Evolutionary conservation across 2,329 filamentous ascomycete genomes (phyloP).

Genomic region (Colletotrichum ledebouriae): DNA sequence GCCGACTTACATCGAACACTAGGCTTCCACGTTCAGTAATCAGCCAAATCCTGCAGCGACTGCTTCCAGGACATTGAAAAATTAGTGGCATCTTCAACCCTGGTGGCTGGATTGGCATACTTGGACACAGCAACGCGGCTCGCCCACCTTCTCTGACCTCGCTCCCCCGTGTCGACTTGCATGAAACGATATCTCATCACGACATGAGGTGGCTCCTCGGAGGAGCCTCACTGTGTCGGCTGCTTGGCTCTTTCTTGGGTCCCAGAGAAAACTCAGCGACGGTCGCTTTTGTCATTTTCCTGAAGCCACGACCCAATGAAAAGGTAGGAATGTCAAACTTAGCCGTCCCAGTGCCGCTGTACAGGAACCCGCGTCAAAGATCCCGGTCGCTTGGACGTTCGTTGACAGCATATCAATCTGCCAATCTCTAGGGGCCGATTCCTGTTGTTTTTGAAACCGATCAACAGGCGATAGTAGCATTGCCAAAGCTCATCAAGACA

Average conservation of each 20-base stretch:
- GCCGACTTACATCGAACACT: background rate
- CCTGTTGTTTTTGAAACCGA: background rate
- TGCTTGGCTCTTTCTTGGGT: background rate
- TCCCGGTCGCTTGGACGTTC: background rate
- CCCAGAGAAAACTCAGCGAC: background rate
- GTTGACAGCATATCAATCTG: constrained; percentile 1
- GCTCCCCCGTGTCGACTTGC: background rate
- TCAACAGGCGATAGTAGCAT: background rate
- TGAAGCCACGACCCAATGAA: background rate
- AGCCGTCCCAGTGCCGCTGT: background rate
- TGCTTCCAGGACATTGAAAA: background rate
- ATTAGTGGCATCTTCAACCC: background rate
- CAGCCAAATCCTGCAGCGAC: background rate
- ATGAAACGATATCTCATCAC: background rate
- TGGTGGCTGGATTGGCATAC: background rate
- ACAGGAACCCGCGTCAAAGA: background rate
- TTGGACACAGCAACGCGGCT: background rate
- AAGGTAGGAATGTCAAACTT: background rate
- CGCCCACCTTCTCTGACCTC: too few species aligned
- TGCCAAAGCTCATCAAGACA: background rate
- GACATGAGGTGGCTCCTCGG: background rate
- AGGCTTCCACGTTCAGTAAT: constrained; percentile 5
- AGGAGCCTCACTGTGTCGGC: too few species aligned
- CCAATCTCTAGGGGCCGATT: background rate
- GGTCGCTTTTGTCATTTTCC: background rate